Percentiles rank a stretch among this genome's conserved stretches.
Conservation (phyloP, 495 filamentous ascomycete genomes). For the Lichenothelia convexa region DNA sequence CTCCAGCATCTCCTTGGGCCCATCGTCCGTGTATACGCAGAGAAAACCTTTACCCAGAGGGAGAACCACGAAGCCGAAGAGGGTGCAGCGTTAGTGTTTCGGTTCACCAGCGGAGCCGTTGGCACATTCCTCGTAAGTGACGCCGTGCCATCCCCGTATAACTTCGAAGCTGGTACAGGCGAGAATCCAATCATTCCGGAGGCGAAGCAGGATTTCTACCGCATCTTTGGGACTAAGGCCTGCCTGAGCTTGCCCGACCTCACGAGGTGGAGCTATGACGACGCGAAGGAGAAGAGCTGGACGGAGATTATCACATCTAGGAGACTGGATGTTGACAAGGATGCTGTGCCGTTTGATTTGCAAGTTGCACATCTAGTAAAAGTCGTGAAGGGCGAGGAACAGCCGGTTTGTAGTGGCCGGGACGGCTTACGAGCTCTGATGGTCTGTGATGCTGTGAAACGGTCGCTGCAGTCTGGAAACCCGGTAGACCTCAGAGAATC, state of each 20-base stretch:
- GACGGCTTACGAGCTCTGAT: constrained; percentile 14
- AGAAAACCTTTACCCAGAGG: constrained; percentile 27
- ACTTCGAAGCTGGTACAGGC: constrained; percentile 37
- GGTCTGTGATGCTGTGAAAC: constrained; percentile 17
- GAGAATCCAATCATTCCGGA: constrained; percentile 37
- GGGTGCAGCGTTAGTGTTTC: constrained; percentile 34
- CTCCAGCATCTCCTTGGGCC: constrained; percentile 40
- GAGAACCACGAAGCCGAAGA: constrained; percentile 35
- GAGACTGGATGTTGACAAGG: constrained; percentile 23
- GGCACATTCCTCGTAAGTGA: constrained; percentile 39
- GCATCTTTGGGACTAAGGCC: constrained; percentile 35
- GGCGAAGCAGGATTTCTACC: constrained; percentile 30
- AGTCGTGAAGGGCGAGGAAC: constrained; percentile 27
- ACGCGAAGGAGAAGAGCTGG: constrained; percentile 17
- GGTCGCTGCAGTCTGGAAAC: constrained; percentile 5
- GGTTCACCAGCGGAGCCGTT: constrained; percentile 37
- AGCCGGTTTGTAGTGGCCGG: constrained; percentile 16
- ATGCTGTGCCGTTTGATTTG: constrained; percentile 30
- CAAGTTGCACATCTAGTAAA: constrained; percentile 39
- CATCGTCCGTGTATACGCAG: constrained; percentile 31
- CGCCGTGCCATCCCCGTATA: constrained; percentile 31
- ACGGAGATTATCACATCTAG: constrained; percentile 13
- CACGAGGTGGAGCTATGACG: constrained; percentile 32
- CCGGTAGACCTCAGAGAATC: constrained; percentile 1
- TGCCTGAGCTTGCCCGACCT: constrained; percentile 39